Evolutionary conservation across 83 land plant species (phyloP).

Genomic region (Isoetes engelmannii): DNA sequence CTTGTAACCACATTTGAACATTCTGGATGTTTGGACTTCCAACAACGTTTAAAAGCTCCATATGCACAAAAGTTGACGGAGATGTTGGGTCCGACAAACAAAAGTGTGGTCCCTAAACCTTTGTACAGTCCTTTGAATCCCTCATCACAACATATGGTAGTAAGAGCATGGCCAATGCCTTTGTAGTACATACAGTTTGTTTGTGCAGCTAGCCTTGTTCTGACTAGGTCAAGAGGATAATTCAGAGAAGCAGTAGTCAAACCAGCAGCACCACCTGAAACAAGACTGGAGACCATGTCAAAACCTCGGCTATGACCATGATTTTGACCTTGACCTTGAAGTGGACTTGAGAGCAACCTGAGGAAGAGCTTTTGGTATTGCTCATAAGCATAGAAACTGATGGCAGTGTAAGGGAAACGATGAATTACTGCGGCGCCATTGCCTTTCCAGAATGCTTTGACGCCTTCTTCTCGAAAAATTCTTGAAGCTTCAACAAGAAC

Average conservation of each 20-base stretch:
- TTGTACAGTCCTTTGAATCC: conserved; percentile 78
- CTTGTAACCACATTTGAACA: conserved; percentile 61
- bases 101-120: conserved; percentile 78
- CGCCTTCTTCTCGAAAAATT: conserved; percentile 74
- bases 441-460: conserved; percentile 96
- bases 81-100: conserved; percentile 91
- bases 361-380: conserved; percentile 50
- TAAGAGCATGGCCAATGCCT: conserved; percentile 76
- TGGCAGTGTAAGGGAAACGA: conserved; percentile 89
- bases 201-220: conserved; percentile 33
- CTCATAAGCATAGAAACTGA: conserved; percentile 86
- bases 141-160: conserved; percentile 69
- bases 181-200: conserved; percentile 73
- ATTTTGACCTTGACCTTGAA: too few relatives aligned
- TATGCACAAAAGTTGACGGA: conserved; percentile 91
- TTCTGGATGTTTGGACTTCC: conserved; percentile 62
- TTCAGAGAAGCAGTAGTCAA: not conserved
- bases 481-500: conserved; percentile 70
- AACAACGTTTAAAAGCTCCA: conserved; percentile 63
- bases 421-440: conserved; percentile 87
- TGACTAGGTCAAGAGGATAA: conserved; percentile 11
- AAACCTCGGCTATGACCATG: too few relatives aligned
- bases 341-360: too few relatives aligned
- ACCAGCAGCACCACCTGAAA: conserved; percentile 9
- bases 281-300: too few relatives aligned